Base-by-base conservation (phyloP, 345 rosid genomes). In the Barbarea vulgaris region DNA sequence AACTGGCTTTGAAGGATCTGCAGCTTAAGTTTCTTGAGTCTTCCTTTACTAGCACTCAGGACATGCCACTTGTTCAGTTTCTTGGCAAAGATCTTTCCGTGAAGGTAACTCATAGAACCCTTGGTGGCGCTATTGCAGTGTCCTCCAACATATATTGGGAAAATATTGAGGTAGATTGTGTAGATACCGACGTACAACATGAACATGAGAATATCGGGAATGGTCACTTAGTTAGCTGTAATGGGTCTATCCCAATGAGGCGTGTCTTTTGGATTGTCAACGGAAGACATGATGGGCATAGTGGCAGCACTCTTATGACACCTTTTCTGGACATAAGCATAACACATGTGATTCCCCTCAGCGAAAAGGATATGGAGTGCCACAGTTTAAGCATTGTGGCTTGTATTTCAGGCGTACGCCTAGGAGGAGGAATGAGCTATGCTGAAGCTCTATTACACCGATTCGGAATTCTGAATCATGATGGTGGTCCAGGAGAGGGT, bases 361-460 rank as follows among this genome's bases (percentile, higher is more conserved):
- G 86, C 64, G 98, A 89, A 81, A 73, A 58, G 80, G 99, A 95
- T 76, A 81, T 78, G 74, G 99, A 89, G 77, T 88, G 98, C 80
- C 97, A 83, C 76, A 90, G 97, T 81, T 82, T 95, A 76, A 86
- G 87, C 51, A 75, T 92, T n/a, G 74, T 83, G 72, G 98, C 96
- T 75, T 82, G 90, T 66, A 73, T 95, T 75, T 92, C 96, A 72
- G 97, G 97, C 71, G 82, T 95, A 71, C 90, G 91, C 56, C 87
- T 95, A 69, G 97, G 98, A 44, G 99, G 99, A 77, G 99, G 99
- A 77, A 90, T 95, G 98, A 87, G 82, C 82, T 92, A 92, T 80
- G 81, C 94, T 5, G 99, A 95, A 85, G 80, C 90, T 69, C 83
- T 95, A 39, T 84, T 95, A 75, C 99, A 92, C 68, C 86, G 89